A percentile compares a stretch with the other conserved stretches of the same genome.
Conservation (phyloP, 176 grass and related monocot species). For the Phoenix roebelenii region DNA sequence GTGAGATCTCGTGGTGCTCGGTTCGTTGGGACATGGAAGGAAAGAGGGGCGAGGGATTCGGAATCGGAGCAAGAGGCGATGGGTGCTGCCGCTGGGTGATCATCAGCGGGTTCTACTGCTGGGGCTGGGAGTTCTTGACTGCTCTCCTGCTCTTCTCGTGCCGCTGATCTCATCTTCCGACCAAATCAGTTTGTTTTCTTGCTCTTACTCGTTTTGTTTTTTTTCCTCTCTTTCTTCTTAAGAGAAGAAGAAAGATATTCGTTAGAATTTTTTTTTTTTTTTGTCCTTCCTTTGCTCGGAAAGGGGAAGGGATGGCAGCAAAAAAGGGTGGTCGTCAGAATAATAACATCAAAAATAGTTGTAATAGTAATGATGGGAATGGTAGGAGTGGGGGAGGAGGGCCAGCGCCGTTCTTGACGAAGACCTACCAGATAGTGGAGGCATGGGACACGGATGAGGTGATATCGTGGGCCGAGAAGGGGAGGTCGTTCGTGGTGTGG, state of each 20-base stretch:
- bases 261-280: too few species aligned
- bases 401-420: slow-evolving; percentile 79
- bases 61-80: too few species aligned
- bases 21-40: too few species aligned
- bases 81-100: background rate
- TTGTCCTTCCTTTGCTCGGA: too few species aligned
- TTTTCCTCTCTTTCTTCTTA: background rate
- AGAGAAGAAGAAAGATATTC: too few species aligned
- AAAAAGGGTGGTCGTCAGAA: too few species aligned
- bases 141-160: slow-evolving; percentile 79
- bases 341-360: too few species aligned
- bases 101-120: slow-evolving; percentile 82
- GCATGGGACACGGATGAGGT: slow-evolving; percentile 51
- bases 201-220: background rate
- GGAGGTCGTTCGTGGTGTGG: slow-evolving; percentile 84
- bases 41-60: too few species aligned
- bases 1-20: too few species aligned
- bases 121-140: slow-evolving; percentile 92
- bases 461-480: slow-evolving; percentile 81
- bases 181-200: too few species aligned
- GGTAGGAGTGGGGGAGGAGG: slow-evolving; percentile 15
- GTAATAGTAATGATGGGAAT: background rate
- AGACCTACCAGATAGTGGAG: slow-evolving; percentile 88
- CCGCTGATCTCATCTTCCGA: background rate
- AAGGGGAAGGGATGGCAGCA: too few species aligned